Base-by-base conservation (phyloP, 805 yeast species). In the Candida succiphila region DNA sequence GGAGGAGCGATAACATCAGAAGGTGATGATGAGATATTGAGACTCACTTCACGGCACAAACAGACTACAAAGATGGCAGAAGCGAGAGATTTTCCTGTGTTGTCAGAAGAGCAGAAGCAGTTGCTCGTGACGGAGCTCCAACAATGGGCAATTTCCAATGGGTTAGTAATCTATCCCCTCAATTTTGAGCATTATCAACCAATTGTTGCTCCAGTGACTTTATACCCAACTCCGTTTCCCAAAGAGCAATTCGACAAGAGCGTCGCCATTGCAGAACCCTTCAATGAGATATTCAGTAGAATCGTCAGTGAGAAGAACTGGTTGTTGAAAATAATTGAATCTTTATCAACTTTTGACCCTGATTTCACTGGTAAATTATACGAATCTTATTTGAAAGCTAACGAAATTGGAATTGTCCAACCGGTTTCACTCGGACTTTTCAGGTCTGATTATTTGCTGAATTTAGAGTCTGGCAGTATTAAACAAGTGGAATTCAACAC, bases 401-500 rank as follows among this genome's bases (percentile, higher is more conserved):
- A 57, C 22, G 49, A 63, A 23, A 52, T 54, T 29, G 75, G 78
- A 2, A 60, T 76, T 25, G 60, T 58, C 3, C 95, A 83, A 51
- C 72, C 76, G 2, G 63, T 84, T 25, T 71, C 87, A 0, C 63
- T 88, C 29, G 97, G 96, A 1, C 56, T 92, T 8, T 88, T 87
- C 55, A 72, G 98, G 53, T 80, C 94, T 0, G 98, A 92, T 51
- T 92, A 89, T 49, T 75, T 92, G 76, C 60, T 76, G 24, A 78
- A 79, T 24, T 49, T 53, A 19, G 50, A 55, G 37, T 52, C 69
- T n/a, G 65, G 67, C 27, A 53, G 56, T 19, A 80, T 89, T 48
- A 88, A 89, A 51, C 98, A 92, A 56, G 92, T 92, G 33, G 99
- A 92, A 55, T 89, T 89, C 62, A 92, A 92, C 58, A 88, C 98